Evolutionary conservation across 768 basidiomycete species (phyloP), one percentile per base, ranked within the genome.

Genomic region (Steccherinum ochraceum): DNA sequence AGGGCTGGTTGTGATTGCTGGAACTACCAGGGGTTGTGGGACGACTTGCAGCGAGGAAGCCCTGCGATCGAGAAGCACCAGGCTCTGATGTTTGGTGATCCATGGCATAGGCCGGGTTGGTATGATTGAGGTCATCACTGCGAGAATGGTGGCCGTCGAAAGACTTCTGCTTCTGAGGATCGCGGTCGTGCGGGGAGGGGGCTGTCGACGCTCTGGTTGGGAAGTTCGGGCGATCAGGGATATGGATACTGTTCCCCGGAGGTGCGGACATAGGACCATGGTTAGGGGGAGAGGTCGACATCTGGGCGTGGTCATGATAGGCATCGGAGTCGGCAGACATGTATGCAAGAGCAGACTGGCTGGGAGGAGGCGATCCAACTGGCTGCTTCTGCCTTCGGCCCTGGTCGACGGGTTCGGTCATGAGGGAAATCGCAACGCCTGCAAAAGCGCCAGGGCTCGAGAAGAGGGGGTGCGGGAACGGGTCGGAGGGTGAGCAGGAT

Each of bases 51-150:
- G 74, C 67, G 54, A 75, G 70, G 63, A 78, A 79, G 71, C 73
- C 48, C 70, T 55, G 63, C 30, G 58, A 55, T 44, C 56, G 50
- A 52, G 57, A 47, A 52, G 56, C 12, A 50, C 52, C 45, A 42
- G 46, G 50, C 35, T 55, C 63, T 52, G 55, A 52, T 41, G 55
- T 26, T 51, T 56, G 48, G 40, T 56, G 64, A 67, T 67, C 63
- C 55, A 58, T 46, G 53, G 58, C 47, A 27, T 52, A 50, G 43
- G 58, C 59, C 43, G 63, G 56, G 30, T 51, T 57, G 43, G 66
- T 59, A 64, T 88, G 86, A 66, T 80, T 84, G 47, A 87, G 70
- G 69, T 88, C 87, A 60, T 85, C 76, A 68, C 86, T 89, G 49
- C 77, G 81, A 52, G 84, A 70, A 62, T 84, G 79, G 52, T 77